phyloP scores from a whole-genome alignment of 495 filamentous ascomycete species.

The Xylona heveae region DNA sequence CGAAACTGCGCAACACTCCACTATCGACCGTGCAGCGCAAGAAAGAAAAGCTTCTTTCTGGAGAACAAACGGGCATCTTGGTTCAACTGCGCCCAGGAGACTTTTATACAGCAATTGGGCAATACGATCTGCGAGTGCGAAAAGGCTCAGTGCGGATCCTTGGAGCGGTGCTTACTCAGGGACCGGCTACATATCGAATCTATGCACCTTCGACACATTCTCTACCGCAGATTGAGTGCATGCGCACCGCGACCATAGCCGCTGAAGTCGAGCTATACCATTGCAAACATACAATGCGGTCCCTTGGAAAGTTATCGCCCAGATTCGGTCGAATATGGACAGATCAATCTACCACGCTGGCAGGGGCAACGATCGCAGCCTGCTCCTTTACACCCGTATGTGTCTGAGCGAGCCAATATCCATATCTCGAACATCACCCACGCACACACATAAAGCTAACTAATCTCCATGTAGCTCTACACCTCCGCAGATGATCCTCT shows the following conservation, averaged over 20 bases:
- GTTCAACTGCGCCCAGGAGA: background rate
- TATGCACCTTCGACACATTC: slow-evolving; percentile 61
- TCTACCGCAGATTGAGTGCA: slow-evolving; percentile 44
- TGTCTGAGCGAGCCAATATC: slow-evolving; percentile 3
- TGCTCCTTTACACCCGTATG: slow-evolving; percentile 15
- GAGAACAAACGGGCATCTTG: background rate
- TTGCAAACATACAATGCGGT: slow-evolving; percentile 28
- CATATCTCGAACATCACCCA: background rate
- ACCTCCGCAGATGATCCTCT: slow-evolving; percentile 25
- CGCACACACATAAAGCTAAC: slow-evolving; percentile 4
- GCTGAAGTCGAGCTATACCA: slow-evolving; percentile 32
- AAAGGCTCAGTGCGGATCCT: slow-evolving; percentile 39
- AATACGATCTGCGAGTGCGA: slow-evolving; percentile 49
- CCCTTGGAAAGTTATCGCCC: slow-evolving; percentile 40
- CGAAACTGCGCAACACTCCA: no score
- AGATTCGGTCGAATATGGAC: slow-evolving; percentile 60
- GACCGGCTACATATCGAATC: slow-evolving; percentile 31
- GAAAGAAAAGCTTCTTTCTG: background rate
- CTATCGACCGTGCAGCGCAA: background rate
- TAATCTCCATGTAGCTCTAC: slow-evolving; percentile 15
- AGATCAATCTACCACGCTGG: slow-evolving; percentile 18
- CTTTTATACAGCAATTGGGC: slow-evolving; percentile 24
- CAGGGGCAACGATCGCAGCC: slow-evolving; percentile 13
- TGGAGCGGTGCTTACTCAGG: slow-evolving; percentile 39
- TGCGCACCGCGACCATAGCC: slow-evolving; percentile 20